Conservation (phyloP, 768 basidiomycete genomes). For the Mrakia blollopis region DNA sequence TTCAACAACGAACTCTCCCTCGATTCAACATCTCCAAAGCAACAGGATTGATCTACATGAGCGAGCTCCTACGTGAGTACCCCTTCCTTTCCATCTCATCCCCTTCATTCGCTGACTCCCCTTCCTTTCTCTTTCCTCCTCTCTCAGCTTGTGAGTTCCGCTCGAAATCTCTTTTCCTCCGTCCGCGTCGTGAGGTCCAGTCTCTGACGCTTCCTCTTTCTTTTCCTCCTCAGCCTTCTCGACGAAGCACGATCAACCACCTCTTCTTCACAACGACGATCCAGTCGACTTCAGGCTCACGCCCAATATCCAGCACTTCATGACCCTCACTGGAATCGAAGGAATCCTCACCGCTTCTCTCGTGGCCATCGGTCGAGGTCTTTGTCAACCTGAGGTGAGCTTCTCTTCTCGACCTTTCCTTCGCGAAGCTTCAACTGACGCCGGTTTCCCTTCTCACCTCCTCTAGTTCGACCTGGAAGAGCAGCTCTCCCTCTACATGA, state of each 20-base stretch:
- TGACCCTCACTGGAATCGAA: slow-evolving; percentile 82
- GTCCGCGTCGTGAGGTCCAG: background rate
- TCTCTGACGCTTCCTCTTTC: background rate
- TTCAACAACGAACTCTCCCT: slow-evolving; percentile 74
- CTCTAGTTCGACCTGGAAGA: slow-evolving; percentile 82
- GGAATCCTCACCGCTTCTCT: slow-evolving; percentile 80
- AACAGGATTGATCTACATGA: slow-evolving; percentile 86
- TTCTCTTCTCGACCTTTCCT: background rate
- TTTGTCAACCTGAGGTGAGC: slow-evolving; percentile 85
- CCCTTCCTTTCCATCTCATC: background rate
- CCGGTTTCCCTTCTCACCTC: slow-evolving; percentile 10
- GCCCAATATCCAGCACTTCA: slow-evolving; percentile 89
- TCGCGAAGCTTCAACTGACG: slow-evolving; percentile 4
- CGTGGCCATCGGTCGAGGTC: slow-evolving; percentile 81
- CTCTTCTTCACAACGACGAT: slow-evolving; percentile 67
- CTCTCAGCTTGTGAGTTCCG: slow-evolving; percentile 8
- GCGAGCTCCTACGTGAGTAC: slow-evolving; percentile 74
- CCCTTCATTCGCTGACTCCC: background rate
- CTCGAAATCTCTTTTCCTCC: background rate
- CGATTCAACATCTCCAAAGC: slow-evolving; percentile 85
- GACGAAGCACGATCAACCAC: background rate
- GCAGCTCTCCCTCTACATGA: slow-evolving; percentile 80
- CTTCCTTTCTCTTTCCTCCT: background rate
- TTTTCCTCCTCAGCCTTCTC: slow-evolving; percentile 19
- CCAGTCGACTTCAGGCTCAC: slow-evolving; percentile 95